Evolutionary conservation across 2,329 filamentous ascomycete genomes (phyloP), one percentile per base, ranked within the genome.

Genomic region (Cercospora zeae-maydis): DNA sequence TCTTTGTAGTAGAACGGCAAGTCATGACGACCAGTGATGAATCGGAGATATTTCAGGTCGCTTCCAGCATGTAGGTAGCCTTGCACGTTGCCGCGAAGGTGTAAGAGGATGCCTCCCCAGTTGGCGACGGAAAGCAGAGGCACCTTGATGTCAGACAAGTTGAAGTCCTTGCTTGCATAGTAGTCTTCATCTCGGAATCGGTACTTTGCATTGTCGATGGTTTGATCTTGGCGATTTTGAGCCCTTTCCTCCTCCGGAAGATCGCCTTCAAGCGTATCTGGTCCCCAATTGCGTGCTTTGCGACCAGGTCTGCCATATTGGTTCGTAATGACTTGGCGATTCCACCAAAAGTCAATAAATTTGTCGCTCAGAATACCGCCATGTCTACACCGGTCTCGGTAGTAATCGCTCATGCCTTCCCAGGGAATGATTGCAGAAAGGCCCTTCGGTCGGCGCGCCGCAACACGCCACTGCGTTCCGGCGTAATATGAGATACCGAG

Each of bases 1-100:
- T 90, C 85, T 1, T 82, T 74, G 71, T 90, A 89, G 75, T 90
- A 91, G 72, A 91, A 90, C 0, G 88, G 88, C 1, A 91, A 78
- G 68, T 91, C 88, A 65, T 91, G 88, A 0, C 88, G 81, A 1
- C 88, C 88, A 0, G 84, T 86, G 70, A 90, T 88, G 72, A 90
- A 85, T 6, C 88, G 83, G 0, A 91, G 79, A 67, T 88, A 91
- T 73, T 91, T 91, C 64, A 86, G 78, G 62, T 85, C 79, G 0
- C 87, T 90, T 0, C 86, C 86, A 0, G 88, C 87, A 53, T 86
- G 80, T 1, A 77, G 77, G 61, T 83, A 91, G 0, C 88, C 88
- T 69, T 88, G 81, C 7, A 91, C 80, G 66, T 91, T 91, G 1
- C 88, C 88, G 7, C 88, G 80, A 4, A 90, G 79, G 67, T 91